Percentiles rank a stretch among this genome's conserved stretches.
phyloP scores from a whole-genome alignment of 176 grass and related monocot genomes.

The Saccharum spontaneum region DNA sequence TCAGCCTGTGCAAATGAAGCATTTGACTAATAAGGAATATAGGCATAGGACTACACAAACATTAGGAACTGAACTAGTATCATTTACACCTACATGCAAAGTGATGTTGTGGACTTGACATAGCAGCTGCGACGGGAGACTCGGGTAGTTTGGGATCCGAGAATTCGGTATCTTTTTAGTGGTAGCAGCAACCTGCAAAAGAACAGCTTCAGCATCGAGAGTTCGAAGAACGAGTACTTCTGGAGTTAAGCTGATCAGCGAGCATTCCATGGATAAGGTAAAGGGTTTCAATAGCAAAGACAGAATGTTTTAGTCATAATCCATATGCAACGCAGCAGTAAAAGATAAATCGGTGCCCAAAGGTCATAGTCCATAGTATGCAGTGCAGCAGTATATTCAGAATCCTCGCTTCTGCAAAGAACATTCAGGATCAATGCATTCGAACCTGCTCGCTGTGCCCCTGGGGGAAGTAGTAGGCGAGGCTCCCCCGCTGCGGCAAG shows the following conservation, averaged over 20 bases:
- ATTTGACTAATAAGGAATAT: not conserved
- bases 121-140: constrained; percentile 84
- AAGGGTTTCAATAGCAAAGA: not conserved
- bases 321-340: not conserved
- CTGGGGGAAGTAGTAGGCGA: constrained; percentile 93
- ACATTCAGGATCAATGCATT: not conserved
- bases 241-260: not conserved
- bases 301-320: not conserved
- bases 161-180: constrained; percentile 80
- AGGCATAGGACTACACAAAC: not conserved
- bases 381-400: not conserved
- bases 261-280: not conserved
- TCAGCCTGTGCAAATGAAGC: constrained; percentile 57
- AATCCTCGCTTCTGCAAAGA: not conserved
- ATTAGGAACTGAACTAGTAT: not conserved
- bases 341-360: not conserved
- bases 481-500: constrained; percentile 79
- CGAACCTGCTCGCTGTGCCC: constrained; percentile 96
- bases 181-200: constrained; percentile 78
- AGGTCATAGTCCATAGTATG: not conserved
- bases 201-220: not conserved
- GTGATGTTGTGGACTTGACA: constrained; percentile 95
- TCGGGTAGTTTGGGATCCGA: constrained; percentile 84
- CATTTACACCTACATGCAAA: constrained; percentile 62
- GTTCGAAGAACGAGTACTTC: not conserved